Conservation (phyloP, 2,329 filamentous ascomycete genomes). For the Fusarium acutatum region DNA sequence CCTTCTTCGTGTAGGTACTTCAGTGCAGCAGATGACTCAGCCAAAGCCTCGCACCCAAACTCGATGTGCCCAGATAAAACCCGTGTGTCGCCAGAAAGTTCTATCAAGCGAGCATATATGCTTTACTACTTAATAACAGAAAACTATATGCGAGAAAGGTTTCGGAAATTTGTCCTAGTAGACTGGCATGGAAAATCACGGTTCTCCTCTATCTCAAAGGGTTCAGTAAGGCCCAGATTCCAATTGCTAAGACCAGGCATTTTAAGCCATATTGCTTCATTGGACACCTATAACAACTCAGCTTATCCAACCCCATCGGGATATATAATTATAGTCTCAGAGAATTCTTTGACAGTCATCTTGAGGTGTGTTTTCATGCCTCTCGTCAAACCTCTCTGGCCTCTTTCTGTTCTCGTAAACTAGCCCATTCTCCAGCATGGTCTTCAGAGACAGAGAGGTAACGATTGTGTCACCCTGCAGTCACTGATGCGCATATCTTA, state of each 20-base stretch:
- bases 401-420: background rate
- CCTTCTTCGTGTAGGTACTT: background rate
- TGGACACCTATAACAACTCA: background rate
- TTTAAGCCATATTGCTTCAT: background rate
- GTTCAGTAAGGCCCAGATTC: too few relatives aligned
- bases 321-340: background rate
- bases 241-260: background rate
- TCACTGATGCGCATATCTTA: background rate
- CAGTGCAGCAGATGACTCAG: background rate
- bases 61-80: background rate
- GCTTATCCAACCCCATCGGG: background rate
- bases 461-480: constrained; percentile 21
- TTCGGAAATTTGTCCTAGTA: background rate
- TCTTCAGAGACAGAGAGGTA: background rate
- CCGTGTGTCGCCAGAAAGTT: background rate
- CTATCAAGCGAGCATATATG: background rate
- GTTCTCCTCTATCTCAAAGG: background rate
- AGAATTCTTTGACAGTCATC: background rate
- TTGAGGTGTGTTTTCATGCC: background rate
- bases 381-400: background rate
- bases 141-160: background rate
- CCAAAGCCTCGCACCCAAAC: background rate
- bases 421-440: background rate
- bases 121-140: background rate
- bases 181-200: background rate